Evolutionary conservation across 192 early-diverging fungal genomes (phyloP).

Genomic region (Coemansia sp.): DNA sequence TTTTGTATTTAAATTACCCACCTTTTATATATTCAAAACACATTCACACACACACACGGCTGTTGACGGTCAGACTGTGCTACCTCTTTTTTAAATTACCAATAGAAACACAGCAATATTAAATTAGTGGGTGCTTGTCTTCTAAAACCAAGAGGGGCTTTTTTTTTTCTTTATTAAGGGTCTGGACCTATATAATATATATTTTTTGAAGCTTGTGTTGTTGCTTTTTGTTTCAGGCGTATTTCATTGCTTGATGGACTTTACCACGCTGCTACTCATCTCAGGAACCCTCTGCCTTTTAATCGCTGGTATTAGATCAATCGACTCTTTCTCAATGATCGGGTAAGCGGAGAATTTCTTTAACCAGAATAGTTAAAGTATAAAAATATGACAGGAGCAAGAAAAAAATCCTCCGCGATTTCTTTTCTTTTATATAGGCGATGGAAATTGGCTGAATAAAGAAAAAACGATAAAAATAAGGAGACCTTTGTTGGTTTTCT

Average conservation of each 20-base stretch:
- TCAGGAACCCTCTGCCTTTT: not conserved
- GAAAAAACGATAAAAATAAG: not conserved
- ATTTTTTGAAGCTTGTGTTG: too few relatives aligned
- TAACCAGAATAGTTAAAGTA: not conserved
- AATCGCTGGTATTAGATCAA: not conserved
- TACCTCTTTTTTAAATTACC: too few relatives aligned
- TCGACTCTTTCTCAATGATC: not conserved
- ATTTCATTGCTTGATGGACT: not conserved
- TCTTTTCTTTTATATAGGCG: not conserved
- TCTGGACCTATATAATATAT: too few relatives aligned
- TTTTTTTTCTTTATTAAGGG: not conserved
- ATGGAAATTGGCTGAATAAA: not conserved
- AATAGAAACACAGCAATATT: too few relatives aligned
- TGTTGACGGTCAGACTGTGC: too few relatives aligned
- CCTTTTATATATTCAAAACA: too few relatives aligned
- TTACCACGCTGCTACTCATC: not conserved
- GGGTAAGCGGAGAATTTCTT: constrained; percentile 4
- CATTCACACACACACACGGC: too few relatives aligned
- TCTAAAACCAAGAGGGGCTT: not conserved
- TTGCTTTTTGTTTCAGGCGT: not conserved
- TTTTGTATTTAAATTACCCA: too few relatives aligned
- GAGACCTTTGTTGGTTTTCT: too few relatives aligned
- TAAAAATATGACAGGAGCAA: not conserved
- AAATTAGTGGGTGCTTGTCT: too few relatives aligned
- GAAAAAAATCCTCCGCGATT: not conserved